Base-by-base conservation (phyloP, 140 eudicot genomes). In the Cichorium intybus region DNA sequence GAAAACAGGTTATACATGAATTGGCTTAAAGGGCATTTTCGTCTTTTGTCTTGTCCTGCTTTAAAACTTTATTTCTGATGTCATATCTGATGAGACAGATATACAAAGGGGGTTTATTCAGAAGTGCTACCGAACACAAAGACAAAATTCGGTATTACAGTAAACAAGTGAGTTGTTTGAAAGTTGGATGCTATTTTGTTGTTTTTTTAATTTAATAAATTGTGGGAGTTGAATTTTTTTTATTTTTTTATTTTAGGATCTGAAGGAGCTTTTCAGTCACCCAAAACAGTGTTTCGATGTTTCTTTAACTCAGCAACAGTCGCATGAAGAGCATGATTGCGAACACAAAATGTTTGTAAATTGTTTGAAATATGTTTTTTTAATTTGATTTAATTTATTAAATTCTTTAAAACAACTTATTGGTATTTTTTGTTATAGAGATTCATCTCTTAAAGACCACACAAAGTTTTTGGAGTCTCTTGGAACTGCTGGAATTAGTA, bases 231-330 rank as follows among this genome's bases (percentile, higher is more conserved):
- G 3, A 9, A 50, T 14, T 11, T 56, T 21, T 22, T 24, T 1
- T 20, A 31, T 62, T 20, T 34, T 67, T n/a, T 37, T 52, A 60
- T 69, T 60, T 49, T 81, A 92, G 98, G 98, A 92, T 83, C 93
- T 92, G 57, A 68, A 77, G 62, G 96, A 88, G 77, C 92, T 92
- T 43, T 85, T 88, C 72, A 88, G 95, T 49, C 66, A 88, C 62
- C 98, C 98, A 5, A 75, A 77, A 66, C 89, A 83, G 17, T 96
- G 98, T 56, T 92, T 92, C n/a, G n/a, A n/a, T n/a, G n/a, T n/a
- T n/a, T n/a, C n/a, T n/a, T n/a, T n/a, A n/a, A n/a, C n/a, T n/a
- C n/a, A n/a, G n/a, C n/a, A n/a, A n/a, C n/a, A n/a, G n/a, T n/a
- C n/a, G n/a, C n/a, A n/a, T n/a, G n/a, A 85, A 66, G 98, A 92